Conservation (phyloP, 192 early-diverging fungal genomes). For the Coemansia sp. region DNA sequence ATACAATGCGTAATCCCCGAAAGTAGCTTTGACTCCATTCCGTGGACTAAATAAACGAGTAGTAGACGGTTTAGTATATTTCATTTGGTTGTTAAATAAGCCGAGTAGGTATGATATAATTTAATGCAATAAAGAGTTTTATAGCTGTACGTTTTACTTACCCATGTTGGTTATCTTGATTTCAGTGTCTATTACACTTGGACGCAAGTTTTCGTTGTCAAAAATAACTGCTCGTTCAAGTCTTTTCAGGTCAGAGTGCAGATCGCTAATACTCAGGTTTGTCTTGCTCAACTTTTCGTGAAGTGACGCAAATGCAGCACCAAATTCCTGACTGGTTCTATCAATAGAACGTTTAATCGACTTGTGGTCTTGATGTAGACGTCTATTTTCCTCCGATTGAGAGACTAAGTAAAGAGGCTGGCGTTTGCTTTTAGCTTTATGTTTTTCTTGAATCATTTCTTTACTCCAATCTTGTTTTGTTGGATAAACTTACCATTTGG, state of each 20-base stretch:
- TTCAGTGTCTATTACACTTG: constrained; percentile 38
- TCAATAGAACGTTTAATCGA: constrained; percentile 38
- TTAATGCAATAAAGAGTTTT: too few relatives aligned
- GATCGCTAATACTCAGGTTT: constrained; percentile 45
- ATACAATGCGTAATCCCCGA: constrained; percentile 4
- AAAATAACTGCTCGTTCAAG: constrained; percentile 33
- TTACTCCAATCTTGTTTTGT: background rate
- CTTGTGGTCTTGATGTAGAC: constrained; percentile 47
- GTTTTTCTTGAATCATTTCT: background rate
- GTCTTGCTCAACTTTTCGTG: constrained; percentile 51
- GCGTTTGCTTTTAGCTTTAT: background rate
- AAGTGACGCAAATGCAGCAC: constrained; percentile 31
- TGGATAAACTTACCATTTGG: background rate
- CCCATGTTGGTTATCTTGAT: constrained; percentile 40
- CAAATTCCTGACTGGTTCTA: constrained; percentile 25
- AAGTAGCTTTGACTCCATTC: constrained; percentile 17
- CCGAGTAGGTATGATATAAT: too few relatives aligned
- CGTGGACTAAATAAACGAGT: constrained; percentile 5
- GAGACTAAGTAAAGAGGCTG: background rate
- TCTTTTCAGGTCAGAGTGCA: constrained; percentile 51
- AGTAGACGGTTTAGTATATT: background rate
- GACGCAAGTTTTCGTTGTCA: constrained; percentile 18
- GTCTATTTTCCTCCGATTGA: constrained; percentile 22
- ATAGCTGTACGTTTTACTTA: constrained; percentile 5
- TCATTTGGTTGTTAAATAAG: too few relatives aligned